Base-by-base conservation (phyloP, 371 early-diverging fungal species). In the Circinella umbellata region DNA sequence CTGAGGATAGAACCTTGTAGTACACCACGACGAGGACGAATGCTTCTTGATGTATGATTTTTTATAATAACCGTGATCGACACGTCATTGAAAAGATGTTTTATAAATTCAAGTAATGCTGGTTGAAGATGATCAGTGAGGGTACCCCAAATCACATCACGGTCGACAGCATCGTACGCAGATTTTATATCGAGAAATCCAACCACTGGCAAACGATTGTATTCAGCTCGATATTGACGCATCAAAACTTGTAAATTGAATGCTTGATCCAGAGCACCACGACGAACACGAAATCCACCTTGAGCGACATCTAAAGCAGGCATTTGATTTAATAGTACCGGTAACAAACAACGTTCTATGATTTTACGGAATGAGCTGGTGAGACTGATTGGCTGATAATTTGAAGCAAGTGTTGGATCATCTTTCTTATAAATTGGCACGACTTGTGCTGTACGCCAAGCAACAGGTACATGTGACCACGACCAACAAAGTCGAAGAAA, bases 111-210 rank as follows among this genome's bases (percentile, higher is more conserved):
- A 11, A 67, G 47, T 0, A 63, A n/a, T 3, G 67, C 38, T 20
- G 20, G 5, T 14, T 1, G 27, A 7, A 61, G 34, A 9, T 17
- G 10, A 20, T n/a, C 39, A n/a, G 38, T 4, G 17, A 61, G 20
- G 27, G 49, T 17, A 1, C 38, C 4, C 75, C 75, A 75, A 17
- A 71, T 71, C 34, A 68, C 38, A 4, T 46, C 51, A 4, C 75
- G 63, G 34, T 70, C 61, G 0, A 68, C 64, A 0, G 65, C 63
- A 36, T 71, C 75, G 46, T 75, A 75, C 0, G 71, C 77, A 11
- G 69, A 38, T 39, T 77, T 73, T 15, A 74, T 77, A 38, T 74
- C 74, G 2, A 77, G 69, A 47, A 77, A 77, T 4, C 64, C 73
- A 0, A 71, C 55, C 4, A 65, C 65, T 9, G 77, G 70, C 0